Evolutionary conservation across 225 moss, liverwort and hornwort genomes (phyloP).

Genomic region (Pseudoscleropodium purum): DNA sequence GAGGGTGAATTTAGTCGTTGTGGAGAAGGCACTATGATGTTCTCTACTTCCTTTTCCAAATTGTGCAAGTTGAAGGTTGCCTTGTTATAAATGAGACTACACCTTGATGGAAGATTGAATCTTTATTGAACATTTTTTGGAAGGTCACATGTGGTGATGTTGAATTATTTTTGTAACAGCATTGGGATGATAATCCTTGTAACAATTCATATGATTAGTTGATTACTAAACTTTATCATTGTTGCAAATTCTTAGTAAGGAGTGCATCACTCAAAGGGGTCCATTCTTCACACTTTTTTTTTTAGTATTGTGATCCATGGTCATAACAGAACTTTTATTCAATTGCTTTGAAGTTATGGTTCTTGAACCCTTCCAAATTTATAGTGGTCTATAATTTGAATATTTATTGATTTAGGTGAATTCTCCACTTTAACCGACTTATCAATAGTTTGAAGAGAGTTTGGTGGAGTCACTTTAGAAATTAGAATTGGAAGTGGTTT

Average conservation of each 20-base stretch:
- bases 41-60: background rate
- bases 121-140: background rate
- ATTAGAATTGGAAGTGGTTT: too few species aligned
- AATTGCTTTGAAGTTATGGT: background rate
- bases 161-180: background rate
- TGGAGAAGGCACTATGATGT: too few species aligned
- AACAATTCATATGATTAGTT: too few species aligned
- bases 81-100: background rate
- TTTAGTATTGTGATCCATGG: rapidly evolving
- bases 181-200: background rate
- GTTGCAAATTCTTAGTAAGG: too few species aligned
- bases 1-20: too few species aligned
- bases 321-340: background rate
- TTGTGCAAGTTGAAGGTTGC: rapidly evolving
- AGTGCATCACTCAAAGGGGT: rapidly evolving
- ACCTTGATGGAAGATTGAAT: rapidly evolving
- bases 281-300: rapidly evolving
- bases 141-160: background rate
- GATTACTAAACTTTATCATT: too few species aligned
- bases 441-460: background rate
- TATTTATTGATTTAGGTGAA: rapidly evolving
- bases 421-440: too few species aligned
- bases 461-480: too few species aligned
- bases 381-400: background rate
- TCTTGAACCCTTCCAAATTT: background rate